phyloP scores from a whole-genome alignment of 1,139 yeast genomes.

The Debaryomyces udenii region DNA sequence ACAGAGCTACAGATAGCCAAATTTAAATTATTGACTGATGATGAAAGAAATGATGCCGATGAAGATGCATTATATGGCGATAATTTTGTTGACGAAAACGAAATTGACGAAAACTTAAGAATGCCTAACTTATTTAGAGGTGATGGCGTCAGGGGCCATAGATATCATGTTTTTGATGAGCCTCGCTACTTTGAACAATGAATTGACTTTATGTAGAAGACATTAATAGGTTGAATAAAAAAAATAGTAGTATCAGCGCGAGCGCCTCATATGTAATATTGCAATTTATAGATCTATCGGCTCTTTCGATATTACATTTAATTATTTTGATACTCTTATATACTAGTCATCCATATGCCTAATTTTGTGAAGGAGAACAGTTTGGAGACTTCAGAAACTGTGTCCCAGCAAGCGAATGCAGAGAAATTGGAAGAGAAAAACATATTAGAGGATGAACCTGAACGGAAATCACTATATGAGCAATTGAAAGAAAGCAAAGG shows the following conservation, averaged over 20 bases:
- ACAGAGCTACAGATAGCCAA: conserved; percentile 96
- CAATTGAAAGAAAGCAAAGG: conserved; percentile 41
- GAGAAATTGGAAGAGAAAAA: conserved; percentile 5
- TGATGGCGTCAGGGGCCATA: conserved; percentile 93
- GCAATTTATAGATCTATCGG: too few species aligned
- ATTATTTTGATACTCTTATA: too few species aligned
- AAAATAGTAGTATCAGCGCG: too few species aligned
- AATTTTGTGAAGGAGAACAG: conserved; percentile 10
- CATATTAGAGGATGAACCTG: conserved; percentile 15
- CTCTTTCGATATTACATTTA: too few species aligned
- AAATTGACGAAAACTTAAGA: conserved; percentile 63
- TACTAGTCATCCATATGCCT: conserved; percentile 8
- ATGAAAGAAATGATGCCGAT: conserved; percentile 39
- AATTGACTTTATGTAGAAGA: not conserved
- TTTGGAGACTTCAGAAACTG: conserved; percentile 3
- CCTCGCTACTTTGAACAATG: conserved; percentile 69
- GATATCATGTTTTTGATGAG: conserved; percentile 91
- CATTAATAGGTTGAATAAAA: too few species aligned
- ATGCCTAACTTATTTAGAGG: conserved; percentile 87
- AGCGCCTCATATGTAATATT: too few species aligned
- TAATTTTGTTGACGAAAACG: conserved; percentile 54
- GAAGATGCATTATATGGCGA: conserved; percentile 56
- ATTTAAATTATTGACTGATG: conserved; percentile 64
- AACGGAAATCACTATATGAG: conserved; percentile 37
- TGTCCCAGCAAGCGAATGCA: not conserved